A percentile compares a stretch with the other conserved stretches of the same genome.
These are phyloP conservation scores for Aeminium ludgeri DNA, from an alignment of 495 filamentous ascomycete species.

Conservation along the genomic window DNA sequence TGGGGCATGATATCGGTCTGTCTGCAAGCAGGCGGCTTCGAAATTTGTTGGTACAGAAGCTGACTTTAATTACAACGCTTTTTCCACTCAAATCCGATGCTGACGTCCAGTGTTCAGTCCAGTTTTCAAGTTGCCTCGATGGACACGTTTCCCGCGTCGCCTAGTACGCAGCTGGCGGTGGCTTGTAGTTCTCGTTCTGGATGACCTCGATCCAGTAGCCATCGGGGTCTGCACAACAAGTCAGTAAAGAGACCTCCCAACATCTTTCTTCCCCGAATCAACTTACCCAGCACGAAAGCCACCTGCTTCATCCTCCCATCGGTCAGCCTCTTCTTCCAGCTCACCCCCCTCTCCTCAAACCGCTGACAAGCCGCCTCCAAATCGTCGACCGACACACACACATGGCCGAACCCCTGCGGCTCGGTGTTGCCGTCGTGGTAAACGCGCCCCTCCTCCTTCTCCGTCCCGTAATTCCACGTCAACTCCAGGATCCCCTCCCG, in stretches of 20 bases:
- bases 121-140: too few relatives aligned
- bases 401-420: constrained; percentile 88
- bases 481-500: constrained; percentile 76
- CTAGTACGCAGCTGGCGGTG: constrained; percentile 9
- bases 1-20: too few relatives aligned
- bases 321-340: constrained; percentile 88
- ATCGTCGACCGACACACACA: constrained; percentile 80
- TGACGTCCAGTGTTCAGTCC: too few relatives aligned
- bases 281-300: constrained; percentile 57
- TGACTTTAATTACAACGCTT: too few relatives aligned
- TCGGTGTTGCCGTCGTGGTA: constrained; percentile 88
- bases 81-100: too few relatives aligned
- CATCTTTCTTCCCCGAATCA: not conserved
- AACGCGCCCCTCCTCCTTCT: constrained; percentile 64
- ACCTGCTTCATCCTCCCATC: constrained; percentile 88
- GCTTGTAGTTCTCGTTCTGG: constrained; percentile 47
- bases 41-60: too few relatives aligned
- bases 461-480: constrained; percentile 95
- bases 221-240: constrained; percentile 52
- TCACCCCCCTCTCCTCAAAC: constrained; percentile 63
- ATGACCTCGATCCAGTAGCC: constrained; percentile 85
- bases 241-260: not conserved
- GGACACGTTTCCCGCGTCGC: not conserved
- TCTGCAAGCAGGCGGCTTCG: too few relatives aligned
- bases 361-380: constrained; percentile 68